Evolutionary conservation across 768 basidiomycete genomes (phyloP), one percentile per base, ranked within the genome.

Genomic region (Neoboletus brunneissimus): DNA sequence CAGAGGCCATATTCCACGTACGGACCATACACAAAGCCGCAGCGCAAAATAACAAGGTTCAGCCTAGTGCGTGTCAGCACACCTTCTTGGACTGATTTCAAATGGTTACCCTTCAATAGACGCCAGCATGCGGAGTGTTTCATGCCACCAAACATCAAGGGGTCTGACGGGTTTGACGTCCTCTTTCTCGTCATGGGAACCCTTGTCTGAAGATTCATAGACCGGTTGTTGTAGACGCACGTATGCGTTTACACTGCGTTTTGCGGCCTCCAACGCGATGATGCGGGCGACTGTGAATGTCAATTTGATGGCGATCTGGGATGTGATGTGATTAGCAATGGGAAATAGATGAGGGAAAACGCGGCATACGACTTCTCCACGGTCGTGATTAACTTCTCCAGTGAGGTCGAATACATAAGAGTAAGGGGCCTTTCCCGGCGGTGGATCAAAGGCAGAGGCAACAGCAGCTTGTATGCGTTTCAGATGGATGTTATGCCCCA

Each of bases 101-200:
- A 22, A 53, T n/a, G 73, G 27, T 53, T 64, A 91, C 91, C 83
- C 81, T 58, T 84, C 77, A 54, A 93, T 89, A 6, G 85, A 83
- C 22, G 86, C 89, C 57, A 94, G 69, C 68, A 82, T 82, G 34
- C 91, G 81, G 25, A 89, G 75, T 1, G 88, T 84, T 75, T 94
- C 92, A 62, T 94, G 92, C 89, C 91, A 94, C 92, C 92, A 94
- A 18, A 76, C 83, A 18, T 92, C 91, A 56, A 85, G 72, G 7
- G 83, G 80, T 44, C 85, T 86, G 20, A 76, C 72, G 12, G 92
- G 91, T 65, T 88, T 88, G 47, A 85, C 72, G 54, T 87, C 85
- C 45, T 89, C 86, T 67, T 85, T 87, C 75, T 93, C 92, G 51
- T 83, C 76, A 57, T 85, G 80, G 18, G 76, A 59, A 40, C 79